Evolutionary conservation across 1,139 yeast genomes (phyloP), one percentile per base, ranked within the genome.

Genomic region (Blastobotrys serpentis): DNA sequence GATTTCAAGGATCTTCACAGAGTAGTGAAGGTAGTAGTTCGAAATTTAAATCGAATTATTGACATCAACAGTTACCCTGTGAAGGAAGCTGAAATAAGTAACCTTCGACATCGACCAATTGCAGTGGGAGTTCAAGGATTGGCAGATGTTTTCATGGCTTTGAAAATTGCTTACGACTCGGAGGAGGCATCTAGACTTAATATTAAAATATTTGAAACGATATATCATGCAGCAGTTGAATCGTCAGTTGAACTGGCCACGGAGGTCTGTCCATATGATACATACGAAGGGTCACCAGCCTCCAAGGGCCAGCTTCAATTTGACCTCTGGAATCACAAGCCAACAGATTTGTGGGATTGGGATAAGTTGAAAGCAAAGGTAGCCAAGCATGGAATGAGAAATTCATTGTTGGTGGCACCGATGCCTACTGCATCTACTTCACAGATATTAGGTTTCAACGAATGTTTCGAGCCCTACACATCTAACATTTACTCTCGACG

Each of bases 361-460:
- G 81, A 76, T 52, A 53, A 65, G 2, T 68, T 84, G 58, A 83
- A 82, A 63, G 68, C 64, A 16, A 71, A 75, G 30, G 69, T 84
- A 55, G 68, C 67, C 49, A 66, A 68, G 49, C 69, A 75, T 61
- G 94, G 94, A 22, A 60, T 85, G 43, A 70, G 92, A 56, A 85
- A 85, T 72, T 84, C 92, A 10, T 69, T 85, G 53, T 69, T 85
- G 48, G 84, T 84, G 39, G 94, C 87, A 0, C 89, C 90, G 42
- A 85, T 85, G 94, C 94, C 94, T 22, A 85, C 94, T n/a, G 92
- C 92, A 1, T 83, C 90, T 0, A 85, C 94, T 1, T 84, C 92
- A 5, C 90, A 84, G 65, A 84, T 85, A 50, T 70, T 85, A 54
- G 94, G 92, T 26, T 82, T 77, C 71, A 84, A 81, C 58, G 92